Conservation (phyloP, 345 rosid species). For the Ceriops decandra region DNA sequence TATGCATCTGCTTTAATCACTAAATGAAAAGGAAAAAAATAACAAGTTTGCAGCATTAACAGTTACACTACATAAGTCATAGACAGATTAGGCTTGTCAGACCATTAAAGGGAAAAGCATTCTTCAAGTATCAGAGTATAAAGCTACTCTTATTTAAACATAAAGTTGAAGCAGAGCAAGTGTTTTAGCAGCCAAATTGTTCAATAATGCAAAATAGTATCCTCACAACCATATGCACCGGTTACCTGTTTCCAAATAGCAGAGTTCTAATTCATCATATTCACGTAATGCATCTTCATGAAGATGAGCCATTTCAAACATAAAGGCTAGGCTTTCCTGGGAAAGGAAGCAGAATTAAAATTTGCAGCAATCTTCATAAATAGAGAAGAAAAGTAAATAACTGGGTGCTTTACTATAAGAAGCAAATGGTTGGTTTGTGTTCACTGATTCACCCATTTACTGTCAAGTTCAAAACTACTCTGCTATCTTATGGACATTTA, state of each 20-base stretch:
- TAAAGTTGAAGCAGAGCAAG: neutral
- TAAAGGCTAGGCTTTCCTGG: slow-evolving; percentile 99
- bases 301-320: slow-evolving; percentile 96
- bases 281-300: slow-evolving; percentile 94
- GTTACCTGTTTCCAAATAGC: slow-evolving; percentile 91
- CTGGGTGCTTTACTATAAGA: slow-evolving; percentile 12
- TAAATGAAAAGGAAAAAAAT: no score
- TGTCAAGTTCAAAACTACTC: neutral
- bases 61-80: no score
- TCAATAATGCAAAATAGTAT: neutral
- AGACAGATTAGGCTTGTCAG: neutral
- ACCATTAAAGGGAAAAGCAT: neutral
- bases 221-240: no score
- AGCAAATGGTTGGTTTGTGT: slow-evolving; percentile 14
- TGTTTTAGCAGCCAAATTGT: neutral
- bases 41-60: no score
- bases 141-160: neutral
- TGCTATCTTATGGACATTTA: slow-evolving; percentile 6
- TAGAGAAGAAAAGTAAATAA: slow-evolving; percentile 20
- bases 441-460: neutral
- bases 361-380: slow-evolving; percentile 8
- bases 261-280: slow-evolving; percentile 92
- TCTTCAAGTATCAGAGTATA: neutral
- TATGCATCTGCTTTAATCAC: no score
- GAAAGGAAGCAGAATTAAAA: slow-evolving; percentile 18